phyloP scores from a whole-genome alignment of 2,329 filamentous ascomycete genomes.

The Camillea tinctor region DNA sequence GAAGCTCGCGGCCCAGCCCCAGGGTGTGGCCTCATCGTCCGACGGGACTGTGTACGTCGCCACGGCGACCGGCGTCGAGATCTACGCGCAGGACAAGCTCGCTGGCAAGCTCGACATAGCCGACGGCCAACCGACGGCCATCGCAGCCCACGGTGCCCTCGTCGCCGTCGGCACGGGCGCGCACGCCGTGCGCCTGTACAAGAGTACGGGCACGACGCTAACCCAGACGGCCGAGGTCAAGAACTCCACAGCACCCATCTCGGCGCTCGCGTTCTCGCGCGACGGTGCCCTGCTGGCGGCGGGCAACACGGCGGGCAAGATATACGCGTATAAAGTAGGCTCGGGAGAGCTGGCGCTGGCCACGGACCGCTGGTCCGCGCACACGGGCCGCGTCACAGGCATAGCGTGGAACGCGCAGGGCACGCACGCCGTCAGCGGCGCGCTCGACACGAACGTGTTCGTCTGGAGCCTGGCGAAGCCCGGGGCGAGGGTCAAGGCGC shows the following conservation, averaged over 20 bases:
- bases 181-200: conserved; percentile 75
- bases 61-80: conserved; percentile 55
- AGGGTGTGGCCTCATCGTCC: conserved; percentile 32
- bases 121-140: conserved; percentile 62
- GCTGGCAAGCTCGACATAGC: conserved; percentile 58
- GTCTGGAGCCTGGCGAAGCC: conserved; percentile 87
- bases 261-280: conserved; percentile 78
- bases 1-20: conserved; percentile 77
- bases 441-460: conserved; percentile 86
- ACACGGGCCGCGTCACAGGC: conserved; percentile 56
- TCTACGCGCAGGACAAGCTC: conserved; percentile 58
- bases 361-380: conserved; percentile 69
- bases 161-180: conserved; percentile 77
- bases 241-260: conserved; percentile 69
- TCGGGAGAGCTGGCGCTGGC: conserved; percentile 62
- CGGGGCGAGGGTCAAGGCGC: conserved; percentile 77
- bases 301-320: conserved; percentile 82
- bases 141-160: conserved; percentile 65
- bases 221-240: conserved; percentile 57
- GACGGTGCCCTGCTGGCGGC: conserved; percentile 76
- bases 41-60: conserved; percentile 47
- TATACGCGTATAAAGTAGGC: conserved; percentile 71
- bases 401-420: conserved; percentile 76
- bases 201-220: conserved; percentile 53
- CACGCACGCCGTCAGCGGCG: conserved; percentile 78